Base-by-base conservation (phyloP, 1,284 basidiomycete species). In the Malassezia obtusa region DNA sequence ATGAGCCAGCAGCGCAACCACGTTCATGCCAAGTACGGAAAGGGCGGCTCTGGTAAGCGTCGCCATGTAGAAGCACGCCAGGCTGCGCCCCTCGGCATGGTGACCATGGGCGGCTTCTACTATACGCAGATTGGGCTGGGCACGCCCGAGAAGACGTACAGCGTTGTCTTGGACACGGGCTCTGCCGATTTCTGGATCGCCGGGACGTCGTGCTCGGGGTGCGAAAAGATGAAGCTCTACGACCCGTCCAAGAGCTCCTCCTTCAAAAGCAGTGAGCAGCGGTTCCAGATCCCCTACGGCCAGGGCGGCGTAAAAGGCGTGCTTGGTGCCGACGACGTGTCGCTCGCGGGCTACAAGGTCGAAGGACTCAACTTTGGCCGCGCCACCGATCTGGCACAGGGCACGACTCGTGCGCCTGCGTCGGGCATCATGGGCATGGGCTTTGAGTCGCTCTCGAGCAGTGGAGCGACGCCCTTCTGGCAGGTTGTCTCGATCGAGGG, bases 121-220 rank as follows among this genome's bases (percentile, higher is more conserved):
- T 73, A 56, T 45, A 66, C 64, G 10, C 60, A 63, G 36, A 51
- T 74, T 38, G 57, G 59, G 33, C 52, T 75, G 24, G 74, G 79
- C 21, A 77, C 78, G 7, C 78, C 78, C 6, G 61, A 75, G 9
- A 77, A 79, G 52, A 63, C 69, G 47, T 78, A 79, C 57, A 65
- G 76, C 41, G 60, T 78, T 45, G 75, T 79, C 44, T 72, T 79
- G 45, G 79, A 86, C 68, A 86, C 84, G 0, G 89, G 88, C 2
- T 89, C 87, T 0, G 75, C 86, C 7, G 87, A 89, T 72, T 78
- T 89, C 4, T 89, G 87, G 84, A 77, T 90, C 5, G 81, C 82
- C 4, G 81, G 80, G 50, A 62, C 73, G 0, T 74, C 74, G 12
- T 88, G 87, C 66, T 76, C 17, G 53, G 67, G 38, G 59, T 75